These are phyloP conservation scores for Podospora bellae-mahoneyi DNA, from an alignment of 495 filamentous ascomycete genomes.

Conservation along the genomic window DNA sequence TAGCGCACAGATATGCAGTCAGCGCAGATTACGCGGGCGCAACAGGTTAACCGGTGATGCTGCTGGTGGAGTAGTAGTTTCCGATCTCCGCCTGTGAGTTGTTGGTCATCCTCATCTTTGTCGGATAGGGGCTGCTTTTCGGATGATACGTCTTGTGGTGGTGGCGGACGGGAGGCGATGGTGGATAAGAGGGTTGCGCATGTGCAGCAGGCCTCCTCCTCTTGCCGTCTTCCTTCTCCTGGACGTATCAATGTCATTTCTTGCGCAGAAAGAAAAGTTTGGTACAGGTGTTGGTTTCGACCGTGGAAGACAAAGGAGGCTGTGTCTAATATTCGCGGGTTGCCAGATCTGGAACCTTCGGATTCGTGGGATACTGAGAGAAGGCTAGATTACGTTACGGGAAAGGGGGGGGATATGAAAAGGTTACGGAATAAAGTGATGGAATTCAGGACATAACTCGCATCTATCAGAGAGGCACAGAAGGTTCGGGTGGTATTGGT, in stretches of 20 bases:
- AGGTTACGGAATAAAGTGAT: background rate
- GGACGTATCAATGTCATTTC: background rate
- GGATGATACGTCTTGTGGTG: constrained; percentile 11
- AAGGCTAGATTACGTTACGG: too few species aligned
- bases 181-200: constrained; percentile 57
- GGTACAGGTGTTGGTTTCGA: background rate
- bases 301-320: background rate
- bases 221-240: background rate
- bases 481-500: background rate
- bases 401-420: background rate
- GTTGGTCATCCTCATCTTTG: constrained; percentile 21
- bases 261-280: background rate
- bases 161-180: constrained; percentile 28
- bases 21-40: constrained; percentile 63
- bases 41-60: constrained; percentile 58
- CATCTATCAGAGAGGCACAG: background rate
- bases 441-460: background rate
- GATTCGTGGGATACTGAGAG: background rate
- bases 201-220: constrained; percentile 57
- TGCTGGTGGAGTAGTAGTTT: constrained; percentile 13
- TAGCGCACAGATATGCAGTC: constrained; percentile 57
- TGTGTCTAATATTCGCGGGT: background rate
- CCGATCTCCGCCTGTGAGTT: background rate
- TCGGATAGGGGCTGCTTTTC: constrained; percentile 56
- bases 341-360: background rate